Evolutionary conservation across 176 grass and related monocot species (phyloP).

Genomic region (Oropetium thomaeum): DNA sequence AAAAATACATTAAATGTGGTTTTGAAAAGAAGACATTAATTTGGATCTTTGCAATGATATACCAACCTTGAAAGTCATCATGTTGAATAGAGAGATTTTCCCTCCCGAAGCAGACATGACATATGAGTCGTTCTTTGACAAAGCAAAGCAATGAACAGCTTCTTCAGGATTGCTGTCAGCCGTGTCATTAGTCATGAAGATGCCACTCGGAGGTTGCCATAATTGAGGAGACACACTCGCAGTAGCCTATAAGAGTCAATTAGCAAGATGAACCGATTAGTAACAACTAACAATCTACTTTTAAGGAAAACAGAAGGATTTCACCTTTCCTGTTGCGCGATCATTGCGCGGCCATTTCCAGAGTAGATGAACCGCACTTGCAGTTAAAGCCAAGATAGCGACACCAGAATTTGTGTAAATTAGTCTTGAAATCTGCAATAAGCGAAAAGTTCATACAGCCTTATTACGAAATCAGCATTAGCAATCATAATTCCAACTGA

Average conservation of each 20-base stretch:
- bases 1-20: conserved; percentile 22
- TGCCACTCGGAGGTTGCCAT: conserved; percentile 96
- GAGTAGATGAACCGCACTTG: conserved; percentile 91
- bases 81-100: conserved; percentile 97
- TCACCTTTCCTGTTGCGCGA: conserved; percentile 83
- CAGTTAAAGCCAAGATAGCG: conserved; percentile 86
- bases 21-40: neutral
- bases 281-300: conserved; percentile 17
- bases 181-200: conserved; percentile 98
- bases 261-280: conserved; percentile 35
- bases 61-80: conserved; percentile 99
- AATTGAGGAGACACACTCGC: conserved; percentile 70
- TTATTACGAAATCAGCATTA: conserved; percentile 14
- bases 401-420: conserved; percentile 98
- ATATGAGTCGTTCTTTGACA: conserved; percentile 99
- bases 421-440: conserved; percentile 81
- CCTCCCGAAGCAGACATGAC: conserved; percentile 99
- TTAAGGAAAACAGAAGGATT: neutral
- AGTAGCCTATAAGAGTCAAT: conserved; percentile 63
- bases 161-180: conserved; percentile 89
- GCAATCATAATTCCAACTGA: neutral
- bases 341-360: conserved; percentile 99
- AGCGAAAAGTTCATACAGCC: neutral
- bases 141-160: conserved; percentile 88
- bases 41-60: neutral